These are phyloP conservation scores for Diutina mesorugosa DNA, from an alignment of 1,139 yeast species.

Conservation along the genomic window DNA sequence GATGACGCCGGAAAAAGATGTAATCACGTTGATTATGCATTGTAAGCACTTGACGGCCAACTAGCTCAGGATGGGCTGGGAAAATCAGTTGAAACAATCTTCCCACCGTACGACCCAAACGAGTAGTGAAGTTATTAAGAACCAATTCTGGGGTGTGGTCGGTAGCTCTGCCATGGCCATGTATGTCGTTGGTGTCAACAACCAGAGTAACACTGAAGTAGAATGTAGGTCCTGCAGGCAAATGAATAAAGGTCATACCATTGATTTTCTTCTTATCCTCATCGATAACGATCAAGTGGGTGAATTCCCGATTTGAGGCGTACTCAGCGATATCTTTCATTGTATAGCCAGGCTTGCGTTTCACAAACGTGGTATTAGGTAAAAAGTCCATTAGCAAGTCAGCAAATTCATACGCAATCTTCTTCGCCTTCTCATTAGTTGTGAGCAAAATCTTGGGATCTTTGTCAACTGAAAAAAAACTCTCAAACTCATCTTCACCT, in stretches of 20 bases:
- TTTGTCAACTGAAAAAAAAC: constrained; percentile 39
- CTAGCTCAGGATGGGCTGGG: constrained; percentile 86
- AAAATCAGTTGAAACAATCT: constrained; percentile 81
- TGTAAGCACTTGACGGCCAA: constrained; percentile 92
- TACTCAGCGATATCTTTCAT: constrained; percentile 80
- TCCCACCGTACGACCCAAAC: constrained; percentile 89
- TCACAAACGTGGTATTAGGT: constrained; percentile 78
- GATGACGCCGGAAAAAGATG: constrained; percentile 88
- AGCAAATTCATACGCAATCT: constrained; percentile 83
- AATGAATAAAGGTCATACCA: constrained; percentile 83
- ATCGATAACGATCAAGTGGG: constrained; percentile 78
- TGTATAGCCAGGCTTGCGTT: constrained; percentile 71
- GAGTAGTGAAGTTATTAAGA: constrained; percentile 80
- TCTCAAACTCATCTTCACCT: constrained; percentile 73
- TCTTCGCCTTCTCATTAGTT: constrained; percentile 76
- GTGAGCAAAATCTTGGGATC: constrained; percentile 80
- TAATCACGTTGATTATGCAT: constrained; percentile 93
- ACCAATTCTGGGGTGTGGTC: constrained; percentile 86
- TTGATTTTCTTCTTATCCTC: constrained; percentile 89
- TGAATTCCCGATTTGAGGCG: constrained; percentile 71
- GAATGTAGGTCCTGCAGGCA: constrained; percentile 92
- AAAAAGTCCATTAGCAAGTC: constrained; percentile 73
- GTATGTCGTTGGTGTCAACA: constrained; percentile 58
- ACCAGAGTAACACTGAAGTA: constrained; percentile 80
- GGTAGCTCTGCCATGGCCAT: constrained; percentile 86